Evolutionary conservation across 495 filamentous ascomycete species (phyloP).

Genomic region (Bombardia bombarda): DNA sequence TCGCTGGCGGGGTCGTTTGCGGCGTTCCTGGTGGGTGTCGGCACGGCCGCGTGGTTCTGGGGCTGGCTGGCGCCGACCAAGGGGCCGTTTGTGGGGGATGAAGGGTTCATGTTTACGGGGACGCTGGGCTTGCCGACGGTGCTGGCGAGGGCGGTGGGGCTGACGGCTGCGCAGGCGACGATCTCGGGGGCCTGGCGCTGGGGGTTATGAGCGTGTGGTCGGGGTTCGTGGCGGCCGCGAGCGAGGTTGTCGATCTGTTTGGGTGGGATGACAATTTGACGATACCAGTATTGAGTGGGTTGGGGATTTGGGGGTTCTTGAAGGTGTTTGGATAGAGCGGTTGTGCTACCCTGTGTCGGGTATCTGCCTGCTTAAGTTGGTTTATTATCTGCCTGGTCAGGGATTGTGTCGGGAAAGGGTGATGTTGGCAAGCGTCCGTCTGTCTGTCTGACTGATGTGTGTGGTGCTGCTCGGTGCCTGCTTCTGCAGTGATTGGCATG

Average conservation of each 20-base stretch:
- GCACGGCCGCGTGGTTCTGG: constrained; percentile 80
- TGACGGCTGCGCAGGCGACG: constrained; percentile 36
- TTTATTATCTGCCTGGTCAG: no score
- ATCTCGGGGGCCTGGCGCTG: constrained; percentile 63
- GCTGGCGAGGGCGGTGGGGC: constrained; percentile 41
- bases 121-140: constrained; percentile 53
- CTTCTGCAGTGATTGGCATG: no score
- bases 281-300: constrained; percentile 83
- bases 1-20: constrained; percentile 82
- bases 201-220: constrained; percentile 80
- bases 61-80: constrained; percentile 69
- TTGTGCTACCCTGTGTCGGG: no score
- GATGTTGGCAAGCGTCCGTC: no score
- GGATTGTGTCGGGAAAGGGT: no score
- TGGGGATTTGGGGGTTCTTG: constrained; percentile 89
- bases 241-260: constrained; percentile 85
- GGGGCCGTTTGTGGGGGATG: constrained; percentile 58
- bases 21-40: constrained; percentile 70
- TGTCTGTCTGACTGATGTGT: no score
- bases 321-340: constrained; percentile 66
- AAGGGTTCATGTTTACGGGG: constrained; percentile 77
- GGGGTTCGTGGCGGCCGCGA: constrained; percentile 75
- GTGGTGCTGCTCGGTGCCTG: no score
- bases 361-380: no score
- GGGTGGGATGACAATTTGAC: constrained; percentile 96